These are phyloP conservation scores for Aspergillus incahuasiensis DNA, from an alignment of 495 filamentous ascomycete genomes.

Conservation along the genomic window DNA sequence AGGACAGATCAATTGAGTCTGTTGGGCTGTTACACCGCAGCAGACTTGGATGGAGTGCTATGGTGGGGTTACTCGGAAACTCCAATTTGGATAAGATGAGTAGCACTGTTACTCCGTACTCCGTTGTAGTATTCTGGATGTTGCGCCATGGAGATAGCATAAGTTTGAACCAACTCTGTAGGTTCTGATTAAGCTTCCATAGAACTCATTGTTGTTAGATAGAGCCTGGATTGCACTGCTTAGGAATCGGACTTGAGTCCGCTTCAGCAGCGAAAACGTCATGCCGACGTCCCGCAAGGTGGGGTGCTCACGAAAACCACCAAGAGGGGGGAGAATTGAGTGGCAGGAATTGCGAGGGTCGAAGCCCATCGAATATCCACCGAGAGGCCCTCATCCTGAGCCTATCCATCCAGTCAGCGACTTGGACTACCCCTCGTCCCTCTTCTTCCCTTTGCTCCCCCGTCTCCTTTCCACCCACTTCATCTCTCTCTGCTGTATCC, in stretches of 20 bases:
- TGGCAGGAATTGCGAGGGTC: constrained; percentile 6
- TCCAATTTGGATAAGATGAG: background rate
- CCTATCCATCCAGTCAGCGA: constrained; percentile 8
- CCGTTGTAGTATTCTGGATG: background rate
- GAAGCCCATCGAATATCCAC: constrained; percentile 19
- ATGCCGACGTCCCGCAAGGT: constrained; percentile 29
- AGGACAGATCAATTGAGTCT: background rate
- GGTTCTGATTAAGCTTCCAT: background rate
- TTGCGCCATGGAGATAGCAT: no score
- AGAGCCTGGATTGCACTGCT: constrained; percentile 18
- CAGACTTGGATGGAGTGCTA: background rate
- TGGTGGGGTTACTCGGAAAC: constrained; percentile 20
- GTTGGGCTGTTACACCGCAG: background rate
- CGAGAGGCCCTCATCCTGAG: constrained; percentile 9
- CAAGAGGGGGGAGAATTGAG: background rate
- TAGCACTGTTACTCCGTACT: background rate
- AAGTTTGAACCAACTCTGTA: no score
- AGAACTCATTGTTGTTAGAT: background rate
- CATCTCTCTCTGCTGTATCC: constrained; percentile 2
- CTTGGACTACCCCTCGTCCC: constrained; percentile 23
- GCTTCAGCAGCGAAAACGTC: constrained; percentile 19
- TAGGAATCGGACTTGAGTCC: constrained; percentile 18
- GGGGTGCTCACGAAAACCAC: constrained; percentile 13
- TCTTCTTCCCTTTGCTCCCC: constrained; percentile 16
- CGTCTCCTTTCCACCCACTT: constrained; percentile 12